These are phyloP conservation scores for Debaryomyces nepalensis DNA, from an alignment of 1,139 yeast species.

Conservation along the genomic window DNA sequence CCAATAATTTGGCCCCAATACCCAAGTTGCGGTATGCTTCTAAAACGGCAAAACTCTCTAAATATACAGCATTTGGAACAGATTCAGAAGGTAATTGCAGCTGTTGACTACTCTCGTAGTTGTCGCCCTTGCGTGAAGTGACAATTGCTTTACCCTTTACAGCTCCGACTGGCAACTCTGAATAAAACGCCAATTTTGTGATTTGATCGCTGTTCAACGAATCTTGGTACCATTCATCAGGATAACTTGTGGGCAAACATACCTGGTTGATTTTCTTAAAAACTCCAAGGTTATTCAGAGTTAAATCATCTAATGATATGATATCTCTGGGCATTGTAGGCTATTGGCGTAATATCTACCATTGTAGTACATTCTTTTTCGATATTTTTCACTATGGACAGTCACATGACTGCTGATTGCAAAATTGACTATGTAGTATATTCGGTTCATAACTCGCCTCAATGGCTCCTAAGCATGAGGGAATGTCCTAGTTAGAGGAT, in stretches of 20 bases:
- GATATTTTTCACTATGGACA: neutral
- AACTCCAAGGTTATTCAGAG: slow-evolving; percentile 58
- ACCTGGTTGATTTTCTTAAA: slow-evolving; percentile 53
- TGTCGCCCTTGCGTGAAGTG: slow-evolving; percentile 28
- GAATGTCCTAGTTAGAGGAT: no score
- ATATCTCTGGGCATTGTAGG: slow-evolving; percentile 35
- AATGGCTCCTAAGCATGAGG: no score
- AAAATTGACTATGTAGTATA: neutral
- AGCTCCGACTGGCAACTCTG: slow-evolving; percentile 76
- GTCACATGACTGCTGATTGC: slow-evolving; percentile 12
- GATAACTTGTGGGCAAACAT: slow-evolving; percentile 46
- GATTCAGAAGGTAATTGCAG: slow-evolving; percentile 34
- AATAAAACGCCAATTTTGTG: slow-evolving; percentile 54
- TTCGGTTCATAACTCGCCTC: neutral
- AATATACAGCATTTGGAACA: slow-evolving; percentile 58
- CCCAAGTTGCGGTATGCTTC: slow-evolving; percentile 63
- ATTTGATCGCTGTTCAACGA: slow-evolving; percentile 40
- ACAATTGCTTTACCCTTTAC: slow-evolving; percentile 56
- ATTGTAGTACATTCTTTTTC: neutral
- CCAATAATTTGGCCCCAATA: slow-evolving; percentile 62
- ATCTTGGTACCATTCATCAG: slow-evolving; percentile 50
- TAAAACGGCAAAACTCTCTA: slow-evolving; percentile 70
- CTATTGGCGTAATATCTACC: neutral
- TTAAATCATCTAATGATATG: slow-evolving; percentile 58
- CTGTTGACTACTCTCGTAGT: slow-evolving; percentile 31